These are phyloP conservation scores for Diaporthe sp. DNA, from an alignment of 2,329 filamentous ascomycete genomes.

Conservation along the genomic window DNA sequence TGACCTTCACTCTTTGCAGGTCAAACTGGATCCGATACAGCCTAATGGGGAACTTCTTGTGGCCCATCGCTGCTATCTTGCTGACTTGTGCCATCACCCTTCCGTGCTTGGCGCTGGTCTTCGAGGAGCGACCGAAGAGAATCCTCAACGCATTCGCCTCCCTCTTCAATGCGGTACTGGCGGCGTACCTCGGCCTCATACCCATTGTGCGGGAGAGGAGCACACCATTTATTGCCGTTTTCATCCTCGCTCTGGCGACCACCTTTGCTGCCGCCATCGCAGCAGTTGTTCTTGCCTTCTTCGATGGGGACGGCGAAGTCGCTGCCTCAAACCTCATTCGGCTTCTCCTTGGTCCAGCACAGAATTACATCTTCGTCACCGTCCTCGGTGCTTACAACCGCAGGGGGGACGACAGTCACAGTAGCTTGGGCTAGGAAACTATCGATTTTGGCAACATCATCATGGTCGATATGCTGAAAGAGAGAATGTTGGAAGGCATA, in stretches of 20 bases:
- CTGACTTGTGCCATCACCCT: neutral
- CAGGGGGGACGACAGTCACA: too few species aligned
- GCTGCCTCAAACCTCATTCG: neutral
- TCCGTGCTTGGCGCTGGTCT: neutral
- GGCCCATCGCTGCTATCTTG: neutral
- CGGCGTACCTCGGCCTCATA: neutral
- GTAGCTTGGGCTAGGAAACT: too few species aligned
- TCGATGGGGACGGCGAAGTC: neutral
- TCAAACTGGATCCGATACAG: neutral
- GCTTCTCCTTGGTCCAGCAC: neutral
- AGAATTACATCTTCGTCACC: neutral
- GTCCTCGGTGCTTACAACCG: neutral
- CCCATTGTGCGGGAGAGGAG: neutral
- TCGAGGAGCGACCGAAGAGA: neutral
- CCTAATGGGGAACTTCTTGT: neutral
- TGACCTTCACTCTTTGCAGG: neutral
- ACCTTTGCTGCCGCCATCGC: neutral
- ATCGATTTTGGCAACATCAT: too few species aligned
- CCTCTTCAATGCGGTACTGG: neutral
- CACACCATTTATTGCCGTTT: neutral
- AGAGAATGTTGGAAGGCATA: too few species aligned
- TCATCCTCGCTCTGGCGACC: neutral
- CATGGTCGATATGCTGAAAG: too few species aligned
- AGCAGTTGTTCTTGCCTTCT: neutral
- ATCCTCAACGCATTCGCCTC: neutral